Evolutionary conservation across 2,329 filamentous ascomycete species (phyloP).

Genomic region (Aaosphaeria arxii): DNA sequence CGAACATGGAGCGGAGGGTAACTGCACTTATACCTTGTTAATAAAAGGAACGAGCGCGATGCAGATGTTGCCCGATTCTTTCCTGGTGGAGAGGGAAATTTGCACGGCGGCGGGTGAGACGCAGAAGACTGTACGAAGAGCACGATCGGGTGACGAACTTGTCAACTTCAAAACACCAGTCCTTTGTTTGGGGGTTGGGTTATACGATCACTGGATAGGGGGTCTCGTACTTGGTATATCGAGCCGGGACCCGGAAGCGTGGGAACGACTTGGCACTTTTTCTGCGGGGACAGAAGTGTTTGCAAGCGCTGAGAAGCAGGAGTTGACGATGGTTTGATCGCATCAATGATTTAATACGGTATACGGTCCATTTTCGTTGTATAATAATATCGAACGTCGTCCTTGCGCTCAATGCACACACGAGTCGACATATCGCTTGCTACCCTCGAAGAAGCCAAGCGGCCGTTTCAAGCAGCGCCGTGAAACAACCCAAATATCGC

Average conservation of each 20-base stretch:
- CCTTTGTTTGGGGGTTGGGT: constrained; percentile 23
- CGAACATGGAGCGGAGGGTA: constrained; percentile 6
- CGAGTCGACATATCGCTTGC: background rate
- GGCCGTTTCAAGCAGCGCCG: background rate
- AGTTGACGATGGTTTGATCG: constrained; percentile 15
- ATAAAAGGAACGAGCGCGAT: constrained; percentile 26
- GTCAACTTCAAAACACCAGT: constrained; percentile 18
- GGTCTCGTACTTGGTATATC: constrained; percentile 27
- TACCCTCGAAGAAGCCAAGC: background rate
- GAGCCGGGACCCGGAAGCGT: constrained; percentile 4
- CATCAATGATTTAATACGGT: too few relatives aligned
- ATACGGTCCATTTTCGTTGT: too few relatives aligned
- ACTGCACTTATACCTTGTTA: constrained; percentile 21
- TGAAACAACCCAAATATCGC: background rate
- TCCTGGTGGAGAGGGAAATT: constrained; percentile 15
- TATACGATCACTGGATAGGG: constrained; percentile 21
- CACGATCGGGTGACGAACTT: constrained; percentile 8
- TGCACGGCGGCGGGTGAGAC: constrained; percentile 1
- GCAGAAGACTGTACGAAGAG: constrained; percentile 19
- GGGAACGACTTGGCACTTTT: constrained; percentile 30
- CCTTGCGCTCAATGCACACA: background rate
- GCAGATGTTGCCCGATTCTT: constrained; percentile 23
- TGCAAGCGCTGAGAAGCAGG: constrained; percentile 14
- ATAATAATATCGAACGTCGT: too few relatives aligned
- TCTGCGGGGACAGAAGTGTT: constrained; percentile 21